Conservation (phyloP, 169 alveolate genomes). For the Plasmodium inui region DNA sequence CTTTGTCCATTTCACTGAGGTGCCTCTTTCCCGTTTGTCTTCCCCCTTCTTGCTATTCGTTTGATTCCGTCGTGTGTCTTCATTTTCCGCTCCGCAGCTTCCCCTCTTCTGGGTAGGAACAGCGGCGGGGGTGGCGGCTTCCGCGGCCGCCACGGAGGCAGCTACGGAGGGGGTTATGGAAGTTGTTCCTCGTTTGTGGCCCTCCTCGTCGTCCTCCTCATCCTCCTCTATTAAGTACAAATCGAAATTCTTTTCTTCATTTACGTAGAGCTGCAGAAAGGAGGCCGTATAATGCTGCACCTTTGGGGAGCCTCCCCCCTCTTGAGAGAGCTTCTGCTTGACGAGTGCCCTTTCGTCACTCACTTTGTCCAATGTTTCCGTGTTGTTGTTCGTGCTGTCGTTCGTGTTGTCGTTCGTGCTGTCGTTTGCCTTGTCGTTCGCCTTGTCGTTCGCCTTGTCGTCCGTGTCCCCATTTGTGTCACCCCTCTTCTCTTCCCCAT, state of each 20-base stretch:
- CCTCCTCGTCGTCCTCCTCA: background rate
- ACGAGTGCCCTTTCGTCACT: slow-evolving; percentile 12
- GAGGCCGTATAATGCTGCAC: slow-evolving; percentile 26
- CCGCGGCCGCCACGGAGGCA: background rate
- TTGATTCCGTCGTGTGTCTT: background rate
- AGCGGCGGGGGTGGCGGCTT: background rate
- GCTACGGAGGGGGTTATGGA: background rate
- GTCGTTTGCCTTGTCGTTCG: too few relatives aligned
- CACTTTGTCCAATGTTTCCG: background rate
- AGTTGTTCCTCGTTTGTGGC: background rate
- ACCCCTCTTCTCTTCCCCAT: background rate
- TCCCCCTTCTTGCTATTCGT: background rate
- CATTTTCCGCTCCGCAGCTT: background rate
- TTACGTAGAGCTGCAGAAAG: slow-evolving; percentile 28
- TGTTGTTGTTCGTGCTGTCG: too few relatives aligned
- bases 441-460: too few relatives aligned
- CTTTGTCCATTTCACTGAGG: background rate
- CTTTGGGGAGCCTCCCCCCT: slow-evolving; percentile 1
- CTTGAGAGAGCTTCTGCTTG: background rate
- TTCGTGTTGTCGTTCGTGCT: too few relatives aligned
- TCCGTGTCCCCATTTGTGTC: background rate
- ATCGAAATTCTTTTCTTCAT: slow-evolving; percentile 22
- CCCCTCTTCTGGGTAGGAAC: background rate
- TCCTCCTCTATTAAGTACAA: slow-evolving; percentile 54
- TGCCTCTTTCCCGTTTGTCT: background rate